Evolutionary conservation across 495 filamentous ascomycete species (phyloP).

Genomic region (Podospora didyma): DNA sequence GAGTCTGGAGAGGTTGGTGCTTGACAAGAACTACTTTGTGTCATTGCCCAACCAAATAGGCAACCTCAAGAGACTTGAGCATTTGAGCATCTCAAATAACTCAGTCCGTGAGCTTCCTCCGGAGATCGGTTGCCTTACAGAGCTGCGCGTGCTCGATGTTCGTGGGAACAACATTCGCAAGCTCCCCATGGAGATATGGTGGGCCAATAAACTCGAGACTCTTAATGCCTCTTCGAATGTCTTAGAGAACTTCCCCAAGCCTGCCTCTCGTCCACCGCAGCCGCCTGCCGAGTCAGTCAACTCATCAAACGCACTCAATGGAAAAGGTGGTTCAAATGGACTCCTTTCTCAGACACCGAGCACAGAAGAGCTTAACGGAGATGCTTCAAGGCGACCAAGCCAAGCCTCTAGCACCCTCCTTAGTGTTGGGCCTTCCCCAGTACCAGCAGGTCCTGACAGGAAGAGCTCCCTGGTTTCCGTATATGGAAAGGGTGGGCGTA

Average conservation of each 20-base stretch:
- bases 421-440: slow-evolving; percentile 69
- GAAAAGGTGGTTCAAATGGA: slow-evolving; percentile 51
- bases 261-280: slow-evolving; percentile 57
- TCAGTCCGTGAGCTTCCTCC: slow-evolving; percentile 74
- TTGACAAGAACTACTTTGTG: slow-evolving; percentile 95
- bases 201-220: slow-evolving; percentile 79
- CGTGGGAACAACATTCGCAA: slow-evolving; percentile 87
- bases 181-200: slow-evolving; percentile 90
- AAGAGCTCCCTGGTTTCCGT: slow-evolving; percentile 80
- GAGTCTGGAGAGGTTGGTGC: slow-evolving; percentile 76
- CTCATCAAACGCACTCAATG: slow-evolving; percentile 24
- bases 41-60: slow-evolving; percentile 81
- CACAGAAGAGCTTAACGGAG: slow-evolving; percentile 69
- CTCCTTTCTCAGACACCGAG: slow-evolving; percentile 56
- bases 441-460: slow-evolving; percentile 52
- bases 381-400: slow-evolving; percentile 78
- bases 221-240: slow-evolving; percentile 96
- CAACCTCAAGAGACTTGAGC: slow-evolving; percentile 75
- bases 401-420: slow-evolving; percentile 74
- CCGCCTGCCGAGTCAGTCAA: slow-evolving; percentile 44
- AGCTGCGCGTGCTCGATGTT: slow-evolving; percentile 80
- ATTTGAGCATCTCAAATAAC: slow-evolving; percentile 92
- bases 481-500: slow-evolving; percentile 69
- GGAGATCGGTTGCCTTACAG: slow-evolving; percentile 79
- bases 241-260: slow-evolving; percentile 84